Conservation (phyloP, 345 rosid species). For the Diplotaxis tenuifolia region DNA sequence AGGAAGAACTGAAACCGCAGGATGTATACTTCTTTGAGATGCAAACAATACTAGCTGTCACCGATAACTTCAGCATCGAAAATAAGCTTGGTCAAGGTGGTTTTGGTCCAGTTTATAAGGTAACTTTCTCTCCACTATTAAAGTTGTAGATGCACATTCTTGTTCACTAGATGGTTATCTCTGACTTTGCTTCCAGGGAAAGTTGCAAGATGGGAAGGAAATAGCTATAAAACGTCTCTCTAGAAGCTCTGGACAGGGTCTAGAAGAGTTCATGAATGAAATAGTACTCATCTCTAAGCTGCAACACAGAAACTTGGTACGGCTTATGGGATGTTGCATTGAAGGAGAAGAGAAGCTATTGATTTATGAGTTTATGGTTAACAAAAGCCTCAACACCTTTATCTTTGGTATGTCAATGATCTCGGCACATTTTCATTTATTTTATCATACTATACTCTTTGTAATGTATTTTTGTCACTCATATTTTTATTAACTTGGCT, state of each 20-base stretch:
- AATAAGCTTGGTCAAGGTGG: constrained; percentile 43
- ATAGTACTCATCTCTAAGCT: constrained; percentile 37
- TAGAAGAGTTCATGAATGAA: constrained; percentile 39
- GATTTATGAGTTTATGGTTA: constrained; percentile 36
- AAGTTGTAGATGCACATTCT: not conserved
- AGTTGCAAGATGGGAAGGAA: constrained; percentile 32
- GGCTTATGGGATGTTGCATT: constrained; percentile 39
- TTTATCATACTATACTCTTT: not conserved
- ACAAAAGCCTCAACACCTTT: constrained; percentile 39
- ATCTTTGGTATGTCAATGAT: constrained; percentile 31
- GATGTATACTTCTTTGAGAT: constrained; percentile 35
- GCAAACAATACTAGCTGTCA: constrained; percentile 28
- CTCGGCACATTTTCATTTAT: not conserved
- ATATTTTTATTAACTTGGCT: not conserved
- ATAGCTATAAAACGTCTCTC: constrained; percentile 40
- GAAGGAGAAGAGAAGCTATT: constrained; percentile 39
- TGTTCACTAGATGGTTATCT: not conserved
- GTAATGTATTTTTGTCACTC: not conserved
- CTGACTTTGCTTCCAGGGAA: constrained; percentile 27
- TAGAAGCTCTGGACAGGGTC: constrained; percentile 35
- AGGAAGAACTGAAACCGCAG: constrained; percentile 19
- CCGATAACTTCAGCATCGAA: constrained; percentile 30
- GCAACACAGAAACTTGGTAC: constrained; percentile 40
- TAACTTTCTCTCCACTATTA: not conserved
- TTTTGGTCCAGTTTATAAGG: constrained; percentile 40